Evolutionary conservation across 140 eudicot species (phyloP).

Genomic region (Cichorium intybus): DNA sequence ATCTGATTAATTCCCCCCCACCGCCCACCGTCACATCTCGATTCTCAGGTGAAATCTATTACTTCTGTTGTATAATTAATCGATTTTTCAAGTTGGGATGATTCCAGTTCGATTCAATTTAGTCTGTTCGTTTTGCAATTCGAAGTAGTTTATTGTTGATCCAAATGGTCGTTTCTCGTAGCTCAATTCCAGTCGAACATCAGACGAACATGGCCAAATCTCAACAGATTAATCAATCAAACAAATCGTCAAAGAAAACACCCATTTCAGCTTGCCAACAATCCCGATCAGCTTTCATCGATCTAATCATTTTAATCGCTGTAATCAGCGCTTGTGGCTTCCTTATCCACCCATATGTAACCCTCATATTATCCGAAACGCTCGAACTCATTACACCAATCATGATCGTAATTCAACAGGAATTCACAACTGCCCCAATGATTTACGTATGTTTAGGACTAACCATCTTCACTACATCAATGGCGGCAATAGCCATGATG

Average conservation of each 20-base stretch:
- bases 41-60: constrained; percentile 9
- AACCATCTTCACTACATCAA: background rate
- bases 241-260: constrained; percentile 26
- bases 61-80: background rate
- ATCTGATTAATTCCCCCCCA: background rate
- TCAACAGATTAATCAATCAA: background rate
- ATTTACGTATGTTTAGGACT: background rate
- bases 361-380: background rate
- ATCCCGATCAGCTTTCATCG: constrained; percentile 55
- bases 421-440: constrained; percentile 20
- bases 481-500: background rate
- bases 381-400: constrained; percentile 9
- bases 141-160: constrained; percentile 1
- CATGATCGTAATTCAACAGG: constrained; percentile 32
- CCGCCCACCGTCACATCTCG: background rate
- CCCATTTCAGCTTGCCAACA: constrained; percentile 31
- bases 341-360: constrained; percentile 7
- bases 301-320: constrained; percentile 55
- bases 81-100: background rate
- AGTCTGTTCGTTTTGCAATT: background rate
- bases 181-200: background rate
- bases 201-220: constrained; percentile 1
- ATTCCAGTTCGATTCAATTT: background rate
- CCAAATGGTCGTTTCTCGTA: constrained; percentile 2
- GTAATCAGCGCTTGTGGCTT: constrained; percentile 48